Evolutionary conservation across 2,329 filamentous ascomycete genomes (phyloP), one percentile per base, ranked within the genome.

Genomic region (Stachybotrys echinatus): DNA sequence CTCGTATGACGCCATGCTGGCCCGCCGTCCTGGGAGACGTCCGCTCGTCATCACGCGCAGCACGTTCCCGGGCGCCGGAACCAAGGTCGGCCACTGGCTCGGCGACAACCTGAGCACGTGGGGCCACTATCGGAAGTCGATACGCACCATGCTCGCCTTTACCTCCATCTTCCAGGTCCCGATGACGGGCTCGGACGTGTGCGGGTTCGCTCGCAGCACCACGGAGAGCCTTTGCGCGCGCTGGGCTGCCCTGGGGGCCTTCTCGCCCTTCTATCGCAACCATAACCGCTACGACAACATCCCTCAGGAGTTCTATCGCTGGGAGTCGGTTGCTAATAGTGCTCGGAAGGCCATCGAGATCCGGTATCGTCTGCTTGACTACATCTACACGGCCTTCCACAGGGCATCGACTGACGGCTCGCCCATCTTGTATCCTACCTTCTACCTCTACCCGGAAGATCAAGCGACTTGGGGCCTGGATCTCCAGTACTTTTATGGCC

Each of bases 41-140:
- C 90, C 90, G 1, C 89, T 95, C 68, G 87, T 95, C 61, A 90
- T 95, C 59, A 88, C 87, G 0, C 84, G 90, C 17, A 89, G 85
- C 38, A 94, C 89, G 1, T 94, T 92, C 61, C 78, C 88, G 10
- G 89, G 89, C 3, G 82, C 82, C 1, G 89, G 90, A 2, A 83
- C 81, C 63, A 87, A 80, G 71, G 85, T 88, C 1, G 89, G 88
- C 1, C 89, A 94, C 66, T 95, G 89, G 89, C 88, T 88, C 23
- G 88, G 86, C 31, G 84, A 92, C 65, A 92, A 91, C 61, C 70
- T 74, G 18, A 85, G 84, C 3, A 76, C 80, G 14, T 92, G 86
- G 81, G 76, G 78, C 1, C 87, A 84, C 63, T 87, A 92, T 80
- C 87, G 80, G 66, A 84, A 87, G 65, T 84, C 84, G 12, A 94